A percentile compares a stretch with the other conserved stretches of the same genome.
Conservation (phyloP, 108 stramenopile genomes). For the Aurantiochytrium sp. region DNA sequence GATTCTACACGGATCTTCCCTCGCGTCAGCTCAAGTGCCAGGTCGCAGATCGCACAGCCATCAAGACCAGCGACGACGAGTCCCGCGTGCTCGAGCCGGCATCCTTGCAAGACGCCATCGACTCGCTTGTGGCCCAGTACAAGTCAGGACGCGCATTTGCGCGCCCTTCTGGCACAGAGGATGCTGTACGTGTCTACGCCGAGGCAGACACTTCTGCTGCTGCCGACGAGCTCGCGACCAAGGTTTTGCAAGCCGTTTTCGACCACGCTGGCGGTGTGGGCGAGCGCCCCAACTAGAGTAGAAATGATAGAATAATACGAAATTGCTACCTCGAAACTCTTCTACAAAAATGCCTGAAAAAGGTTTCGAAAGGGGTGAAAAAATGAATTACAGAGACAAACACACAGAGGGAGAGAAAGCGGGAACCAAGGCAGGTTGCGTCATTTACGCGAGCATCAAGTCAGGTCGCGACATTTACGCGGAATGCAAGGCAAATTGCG, state of each 20-base stretch:
- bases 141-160: constrained; percentile 69
- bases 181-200: constrained; percentile 96
- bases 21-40: constrained; percentile 78
- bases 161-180: constrained; percentile 96
- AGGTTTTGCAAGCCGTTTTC: not conserved
- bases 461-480: too few relatives aligned
- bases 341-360: too few relatives aligned
- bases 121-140: constrained; percentile 52
- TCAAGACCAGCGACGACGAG: constrained; percentile 78
- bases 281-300: not conserved
- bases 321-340: too few relatives aligned
- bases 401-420: too few relatives aligned
- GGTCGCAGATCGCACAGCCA: constrained; percentile 73
- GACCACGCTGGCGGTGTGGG: not conserved
- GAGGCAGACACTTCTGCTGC: constrained; percentile 54
- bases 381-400: too few relatives aligned
- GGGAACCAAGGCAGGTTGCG: too few relatives aligned
- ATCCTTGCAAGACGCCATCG: constrained; percentile 71
- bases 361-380: too few relatives aligned
- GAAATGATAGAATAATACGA: too few relatives aligned
- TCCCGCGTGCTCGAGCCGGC: constrained; percentile 64
- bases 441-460: too few relatives aligned
- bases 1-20: constrained; percentile 81
- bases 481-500: too few relatives aligned
- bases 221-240: constrained; percentile 38